Conservation (phyloP, 768 basidiomycete species). For the Hirschioporus abietinus region DNA sequence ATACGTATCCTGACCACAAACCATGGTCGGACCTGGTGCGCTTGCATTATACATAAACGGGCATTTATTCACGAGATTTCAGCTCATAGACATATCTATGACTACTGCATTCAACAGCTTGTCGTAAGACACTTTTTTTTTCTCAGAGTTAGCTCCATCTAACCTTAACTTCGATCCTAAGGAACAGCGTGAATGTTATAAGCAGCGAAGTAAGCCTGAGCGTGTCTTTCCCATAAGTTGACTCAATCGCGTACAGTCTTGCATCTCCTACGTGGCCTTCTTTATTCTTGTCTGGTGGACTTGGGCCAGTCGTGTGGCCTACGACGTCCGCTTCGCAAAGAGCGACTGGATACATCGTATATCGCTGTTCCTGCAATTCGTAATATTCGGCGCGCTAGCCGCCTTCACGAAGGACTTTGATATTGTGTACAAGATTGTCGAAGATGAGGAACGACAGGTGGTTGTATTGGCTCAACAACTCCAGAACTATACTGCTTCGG, state of each 20-base stretch:
- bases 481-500: neutral
- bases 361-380: slow-evolving; percentile 5
- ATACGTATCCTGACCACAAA: neutral
- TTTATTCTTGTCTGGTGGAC: slow-evolving; percentile 5
- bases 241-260: neutral
- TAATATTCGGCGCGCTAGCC: slow-evolving; percentile 1
- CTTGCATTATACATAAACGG: neutral
- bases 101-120: neutral
- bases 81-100: neutral
- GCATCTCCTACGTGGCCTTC: neutral
- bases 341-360: slow-evolving; percentile 9
- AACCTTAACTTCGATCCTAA: neutral
- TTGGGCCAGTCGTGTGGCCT: slow-evolving; percentile 9
- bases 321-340: slow-evolving; percentile 4
- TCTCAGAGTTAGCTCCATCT: neutral
- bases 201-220: neutral
- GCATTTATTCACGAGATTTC: neutral
- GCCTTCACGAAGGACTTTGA: slow-evolving; percentile 7
- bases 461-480: neutral
- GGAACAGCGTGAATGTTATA: neutral
- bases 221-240: neutral
- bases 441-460: neutral
- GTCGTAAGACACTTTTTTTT: neutral
- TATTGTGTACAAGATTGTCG: neutral
- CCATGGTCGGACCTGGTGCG: neutral